Conservation (phyloP, 257 asterid genomes). For the Nicotiana benthamiana region DNA sequence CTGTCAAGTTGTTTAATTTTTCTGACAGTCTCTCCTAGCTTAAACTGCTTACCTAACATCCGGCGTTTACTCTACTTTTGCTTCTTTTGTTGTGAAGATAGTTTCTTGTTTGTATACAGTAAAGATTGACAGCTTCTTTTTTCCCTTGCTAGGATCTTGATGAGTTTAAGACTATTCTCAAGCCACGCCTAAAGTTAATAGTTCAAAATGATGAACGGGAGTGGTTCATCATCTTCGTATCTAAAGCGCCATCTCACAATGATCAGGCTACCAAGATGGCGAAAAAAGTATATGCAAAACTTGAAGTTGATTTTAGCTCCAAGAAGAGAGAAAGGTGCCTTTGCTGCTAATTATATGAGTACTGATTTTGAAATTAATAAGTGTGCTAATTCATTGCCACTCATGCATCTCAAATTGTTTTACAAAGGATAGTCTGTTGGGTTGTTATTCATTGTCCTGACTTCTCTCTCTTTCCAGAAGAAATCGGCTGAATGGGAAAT, state of each 20-base stretch:
- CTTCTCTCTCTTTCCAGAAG: not conserved
- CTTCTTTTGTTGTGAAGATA: not conserved
- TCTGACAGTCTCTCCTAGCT: not conserved
- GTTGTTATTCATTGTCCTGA: not conserved
- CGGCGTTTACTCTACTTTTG: not conserved
- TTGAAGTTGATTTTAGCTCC: constrained; percentile 95
- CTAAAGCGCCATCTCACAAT: constrained; percentile 88
- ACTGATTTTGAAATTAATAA: not conserved
- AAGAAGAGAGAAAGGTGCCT: constrained; percentile 93
- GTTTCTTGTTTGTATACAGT: constrained; percentile 5
- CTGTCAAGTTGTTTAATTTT: not conserved
- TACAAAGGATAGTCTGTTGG: not conserved
- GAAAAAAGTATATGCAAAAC: constrained; percentile 80
- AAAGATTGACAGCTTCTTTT: constrained; percentile 2
- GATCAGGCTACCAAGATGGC: constrained; percentile 99
- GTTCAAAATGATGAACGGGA: constrained; percentile 98
- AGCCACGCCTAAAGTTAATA: constrained; percentile 94
- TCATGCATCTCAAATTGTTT: not conserved
- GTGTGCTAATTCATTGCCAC: not conserved
- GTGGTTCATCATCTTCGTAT: constrained; percentile 90
- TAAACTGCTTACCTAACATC: not conserved
- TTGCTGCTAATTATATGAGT: not conserved
- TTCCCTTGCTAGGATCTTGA: constrained; percentile 73
- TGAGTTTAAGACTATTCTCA: constrained; percentile 90
- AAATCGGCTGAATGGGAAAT: not conserved